Percentiles rank a stretch among this genome's conserved stretches.
Conservation (phyloP, 441 rosid species). For the Geranium incanum region DNA sequence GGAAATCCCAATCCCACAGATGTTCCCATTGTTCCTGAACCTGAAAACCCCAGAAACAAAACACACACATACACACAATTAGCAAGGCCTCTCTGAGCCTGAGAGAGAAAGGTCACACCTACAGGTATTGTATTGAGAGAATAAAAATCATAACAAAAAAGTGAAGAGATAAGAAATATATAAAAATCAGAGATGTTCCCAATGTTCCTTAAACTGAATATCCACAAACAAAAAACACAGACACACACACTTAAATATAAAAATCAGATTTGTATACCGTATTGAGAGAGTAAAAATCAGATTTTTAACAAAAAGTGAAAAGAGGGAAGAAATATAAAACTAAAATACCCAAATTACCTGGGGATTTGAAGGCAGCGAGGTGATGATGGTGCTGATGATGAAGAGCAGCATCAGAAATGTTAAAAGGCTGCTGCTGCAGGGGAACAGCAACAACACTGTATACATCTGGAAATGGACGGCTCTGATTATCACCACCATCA, state of each 20-base stretch:
- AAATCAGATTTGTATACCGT: neutral
- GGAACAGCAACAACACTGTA: constrained; percentile 1
- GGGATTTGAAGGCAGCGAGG: constrained; percentile 14
- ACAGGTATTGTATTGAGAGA: neutral
- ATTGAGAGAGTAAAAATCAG: neutral
- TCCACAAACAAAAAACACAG: no score
- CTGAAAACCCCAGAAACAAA: neutral
- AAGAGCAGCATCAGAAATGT: neutral
- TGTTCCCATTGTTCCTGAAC: constrained; percentile 17
- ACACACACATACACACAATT: neutral
- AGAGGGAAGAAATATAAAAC: no score
- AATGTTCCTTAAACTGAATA: no score
- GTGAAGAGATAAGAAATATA: no score
- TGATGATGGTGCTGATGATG: constrained; percentile 2
- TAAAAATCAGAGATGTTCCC: no score
- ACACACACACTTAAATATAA: no score
- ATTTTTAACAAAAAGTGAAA: neutral
- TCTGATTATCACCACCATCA: constrained; percentile 22
- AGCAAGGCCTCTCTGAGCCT: neutral
- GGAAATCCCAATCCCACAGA: constrained; percentile 22
- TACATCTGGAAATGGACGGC: constrained; percentile 14
- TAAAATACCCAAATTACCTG: constrained; percentile 1
- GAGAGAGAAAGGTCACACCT: neutral
- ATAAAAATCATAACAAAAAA: no score
- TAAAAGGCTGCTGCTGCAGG: constrained; percentile 17